Evolutionary conservation across 495 filamentous ascomycete species (phyloP).

Genomic region (Chaetomium tenue): DNA sequence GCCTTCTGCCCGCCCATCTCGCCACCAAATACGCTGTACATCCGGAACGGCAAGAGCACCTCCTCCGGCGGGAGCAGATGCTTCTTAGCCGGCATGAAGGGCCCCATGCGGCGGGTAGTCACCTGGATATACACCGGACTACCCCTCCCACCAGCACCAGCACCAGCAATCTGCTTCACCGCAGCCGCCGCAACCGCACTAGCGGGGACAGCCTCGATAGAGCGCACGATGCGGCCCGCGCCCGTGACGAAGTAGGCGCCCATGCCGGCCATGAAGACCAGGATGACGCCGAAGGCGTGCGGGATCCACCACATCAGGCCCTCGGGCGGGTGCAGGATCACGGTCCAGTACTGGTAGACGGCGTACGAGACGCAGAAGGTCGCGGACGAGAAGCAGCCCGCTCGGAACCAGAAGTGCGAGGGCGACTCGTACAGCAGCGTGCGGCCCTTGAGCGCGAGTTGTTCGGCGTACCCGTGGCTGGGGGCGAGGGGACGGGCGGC

Average conservation of each 20-base stretch:
- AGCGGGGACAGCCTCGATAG: slow-evolving; percentile 40
- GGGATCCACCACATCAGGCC: slow-evolving; percentile 46
- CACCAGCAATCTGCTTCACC: not conserved
- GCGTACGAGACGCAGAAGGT: slow-evolving; percentile 59
- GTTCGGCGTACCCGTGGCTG: slow-evolving; percentile 40
- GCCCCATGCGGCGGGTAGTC: slow-evolving; percentile 36
- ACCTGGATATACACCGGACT: slow-evolving; percentile 41
- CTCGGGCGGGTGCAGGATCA: slow-evolving; percentile 44
- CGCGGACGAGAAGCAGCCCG: slow-evolving; percentile 55
- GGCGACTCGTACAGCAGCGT: slow-evolving; percentile 61
- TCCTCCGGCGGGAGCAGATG: slow-evolving; percentile 36
- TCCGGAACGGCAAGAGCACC: slow-evolving; percentile 40
- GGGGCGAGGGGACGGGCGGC: slow-evolving; percentile 10
- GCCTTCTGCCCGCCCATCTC: slow-evolving; percentile 7
- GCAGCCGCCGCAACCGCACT: slow-evolving; percentile 1
- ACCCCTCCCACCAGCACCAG: not conserved
- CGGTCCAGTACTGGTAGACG: slow-evolving; percentile 52
- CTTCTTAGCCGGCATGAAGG: slow-evolving; percentile 39
- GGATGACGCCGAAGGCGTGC: slow-evolving; percentile 44
- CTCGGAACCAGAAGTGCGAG: slow-evolving; percentile 58
- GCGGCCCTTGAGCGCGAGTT: slow-evolving; percentile 44
- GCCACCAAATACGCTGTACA: slow-evolving; percentile 29
- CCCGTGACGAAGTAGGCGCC: slow-evolving; percentile 49
- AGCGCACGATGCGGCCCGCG: slow-evolving; percentile 41
- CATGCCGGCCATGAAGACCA: slow-evolving; percentile 45